These are phyloP conservation scores for Dactylellina cionopaga DNA, from an alignment of 2,329 filamentous ascomycete genomes.

Conservation along the genomic window DNA sequence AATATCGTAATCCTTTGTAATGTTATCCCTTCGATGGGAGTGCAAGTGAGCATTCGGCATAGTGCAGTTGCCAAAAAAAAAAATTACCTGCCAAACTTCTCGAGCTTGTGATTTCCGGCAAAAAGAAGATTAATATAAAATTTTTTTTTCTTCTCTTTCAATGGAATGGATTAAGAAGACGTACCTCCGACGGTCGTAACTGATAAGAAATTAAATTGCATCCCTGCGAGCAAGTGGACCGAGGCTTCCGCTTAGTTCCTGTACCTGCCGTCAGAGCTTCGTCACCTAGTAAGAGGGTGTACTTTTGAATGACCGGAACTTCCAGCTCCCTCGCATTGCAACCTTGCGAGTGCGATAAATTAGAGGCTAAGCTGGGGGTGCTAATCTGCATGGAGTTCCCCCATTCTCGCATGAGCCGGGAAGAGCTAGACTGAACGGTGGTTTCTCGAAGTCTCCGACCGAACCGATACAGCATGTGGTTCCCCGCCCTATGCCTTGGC, in stretches of 20 bases:
- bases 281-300: conserved; percentile 35
- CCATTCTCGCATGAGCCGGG: conserved; percentile 42
- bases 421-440: conserved; percentile 29
- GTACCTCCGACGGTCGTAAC: no score
- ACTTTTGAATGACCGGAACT: background rate
- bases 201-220: conserved; percentile 13
- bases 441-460: conserved; percentile 51
- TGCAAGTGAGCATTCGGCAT: conserved; percentile 36
- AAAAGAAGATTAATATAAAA: conserved; percentile 3
- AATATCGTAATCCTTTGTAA: background rate
- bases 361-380: background rate
- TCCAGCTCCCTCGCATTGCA: no score
- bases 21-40: conserved; percentile 13
- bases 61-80: no score
- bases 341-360: conserved; percentile 8
- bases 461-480: conserved; percentile 53
- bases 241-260: conserved; percentile 26
- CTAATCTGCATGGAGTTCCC: conserved; percentile 49
- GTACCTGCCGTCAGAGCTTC: conserved; percentile 44
- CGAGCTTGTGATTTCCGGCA: conserved; percentile 37
- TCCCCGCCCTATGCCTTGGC: conserved; percentile 50
- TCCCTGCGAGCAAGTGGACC: conserved; percentile 28
- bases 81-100: background rate
- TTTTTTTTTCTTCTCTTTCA: conserved; percentile 2
- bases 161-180: background rate